Evolutionary conservation across 164 flowering plant genomes (phyloP).

Genomic region (Paratinospora sagittata): DNA sequence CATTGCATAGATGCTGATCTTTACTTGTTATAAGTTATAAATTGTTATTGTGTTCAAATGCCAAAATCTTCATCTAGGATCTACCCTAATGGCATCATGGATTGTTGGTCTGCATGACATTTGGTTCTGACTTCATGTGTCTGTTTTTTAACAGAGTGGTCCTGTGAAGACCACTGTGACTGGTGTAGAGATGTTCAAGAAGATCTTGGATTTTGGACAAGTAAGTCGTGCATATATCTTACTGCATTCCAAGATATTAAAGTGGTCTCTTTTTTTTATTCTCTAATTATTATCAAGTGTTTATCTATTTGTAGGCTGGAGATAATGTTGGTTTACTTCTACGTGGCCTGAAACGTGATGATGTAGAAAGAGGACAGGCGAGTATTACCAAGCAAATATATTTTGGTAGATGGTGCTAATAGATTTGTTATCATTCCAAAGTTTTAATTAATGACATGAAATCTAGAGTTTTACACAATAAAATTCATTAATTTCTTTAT

Average conservation of each 20-base stretch:
- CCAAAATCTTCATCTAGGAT: background rate
- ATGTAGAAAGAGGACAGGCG: constrained; percentile 85
- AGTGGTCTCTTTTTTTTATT: background rate
- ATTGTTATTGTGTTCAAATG: background rate
- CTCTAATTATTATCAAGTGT: background rate
- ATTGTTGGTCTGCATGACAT: constrained; percentile 10
- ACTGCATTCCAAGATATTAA: background rate
- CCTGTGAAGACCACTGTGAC: constrained; percentile 77
- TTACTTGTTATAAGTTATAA: background rate
- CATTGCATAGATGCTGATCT: background rate
- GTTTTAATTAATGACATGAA: background rate
- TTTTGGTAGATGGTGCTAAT: background rate
- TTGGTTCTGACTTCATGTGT: constrained; percentile 8
- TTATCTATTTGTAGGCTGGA: constrained; percentile 65
- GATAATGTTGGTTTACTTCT: constrained; percentile 97
- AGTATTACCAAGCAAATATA: constrained; percentile 6
- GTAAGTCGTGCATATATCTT: constrained; percentile 30
- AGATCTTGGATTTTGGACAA: constrained; percentile 81
- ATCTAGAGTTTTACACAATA: background rate
- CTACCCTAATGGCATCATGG: background rate
- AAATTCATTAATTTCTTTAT: too few relatives aligned
- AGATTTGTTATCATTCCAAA: background rate
- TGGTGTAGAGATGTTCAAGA: constrained; percentile 99
- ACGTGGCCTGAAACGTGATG: constrained; percentile 92
- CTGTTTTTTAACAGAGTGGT: constrained; percentile 38